Percentiles rank a stretch among this genome's conserved stretches.
Evolutionary conservation across 2,329 filamentous ascomycete species (phyloP).

Genomic region (Pseudocercospora fijiensis): DNA sequence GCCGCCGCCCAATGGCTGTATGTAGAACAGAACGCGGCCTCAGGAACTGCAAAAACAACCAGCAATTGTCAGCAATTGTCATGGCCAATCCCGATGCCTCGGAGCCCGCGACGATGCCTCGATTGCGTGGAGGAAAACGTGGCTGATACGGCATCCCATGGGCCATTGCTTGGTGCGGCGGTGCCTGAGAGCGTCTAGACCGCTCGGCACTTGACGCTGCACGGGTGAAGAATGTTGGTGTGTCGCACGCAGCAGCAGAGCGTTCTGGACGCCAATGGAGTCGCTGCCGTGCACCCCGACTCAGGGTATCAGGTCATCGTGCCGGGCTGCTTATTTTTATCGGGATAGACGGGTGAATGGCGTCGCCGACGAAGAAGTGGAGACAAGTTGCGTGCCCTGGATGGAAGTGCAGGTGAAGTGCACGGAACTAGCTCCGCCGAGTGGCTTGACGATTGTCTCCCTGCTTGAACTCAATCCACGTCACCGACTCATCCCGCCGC

Average conservation of each 20-base stretch:
- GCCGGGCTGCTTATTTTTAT: background rate
- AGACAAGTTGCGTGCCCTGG: background rate
- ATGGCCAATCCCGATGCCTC: slow-evolving; percentile 8
- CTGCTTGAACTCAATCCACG: background rate
- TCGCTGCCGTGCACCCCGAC: background rate
- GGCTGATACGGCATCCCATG: background rate
- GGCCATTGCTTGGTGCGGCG: background rate
- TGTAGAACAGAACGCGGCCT: too few species aligned
- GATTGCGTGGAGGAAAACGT: slow-evolving; percentile 12
- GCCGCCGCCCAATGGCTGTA: background rate
- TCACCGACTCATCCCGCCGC: background rate
- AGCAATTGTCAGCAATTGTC: background rate
- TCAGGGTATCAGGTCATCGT: background rate
- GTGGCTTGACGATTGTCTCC: background rate
- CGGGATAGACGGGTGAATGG: background rate
- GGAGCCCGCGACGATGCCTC: slow-evolving; percentile 14
- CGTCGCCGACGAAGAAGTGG: background rate
- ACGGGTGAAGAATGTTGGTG: background rate
- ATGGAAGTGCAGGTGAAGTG: background rate
- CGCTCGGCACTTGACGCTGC: slow-evolving; percentile 1
- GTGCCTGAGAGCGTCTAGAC: slow-evolving; percentile 6
- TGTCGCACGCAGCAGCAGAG: slow-evolving; percentile 7
- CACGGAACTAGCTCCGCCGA: background rate
- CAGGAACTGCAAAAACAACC: slow-evolving; percentile 4
- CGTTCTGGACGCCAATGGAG: background rate